Evolutionary conservation across 2,329 filamentous ascomycete species (phyloP).

Genomic region (Colletotrichum viniferum): DNA sequence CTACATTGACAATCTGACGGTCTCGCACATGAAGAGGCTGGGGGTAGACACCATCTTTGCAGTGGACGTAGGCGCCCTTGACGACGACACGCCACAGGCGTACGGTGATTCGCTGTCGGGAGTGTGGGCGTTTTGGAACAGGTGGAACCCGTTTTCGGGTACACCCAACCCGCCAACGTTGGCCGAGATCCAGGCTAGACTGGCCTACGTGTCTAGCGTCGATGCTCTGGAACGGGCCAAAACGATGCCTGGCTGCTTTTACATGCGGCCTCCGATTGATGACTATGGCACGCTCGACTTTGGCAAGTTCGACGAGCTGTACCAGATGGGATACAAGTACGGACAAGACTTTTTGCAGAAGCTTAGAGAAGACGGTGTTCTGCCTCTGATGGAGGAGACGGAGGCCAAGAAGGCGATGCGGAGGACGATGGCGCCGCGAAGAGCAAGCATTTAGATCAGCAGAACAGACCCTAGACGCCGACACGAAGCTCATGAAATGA

Average conservation of each 20-base stretch:
- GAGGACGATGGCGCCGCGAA: constrained; percentile 78
- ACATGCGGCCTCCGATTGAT: constrained; percentile 96
- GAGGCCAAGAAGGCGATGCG: constrained; percentile 78
- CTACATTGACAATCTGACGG: constrained; percentile 96
- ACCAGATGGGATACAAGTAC: constrained; percentile 84
- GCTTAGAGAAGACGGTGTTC: constrained; percentile 77
- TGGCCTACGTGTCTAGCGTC: constrained; percentile 94
- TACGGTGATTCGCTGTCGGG: constrained; percentile 96
- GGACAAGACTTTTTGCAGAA: constrained; percentile 80
- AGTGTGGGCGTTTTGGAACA: constrained; percentile 91
- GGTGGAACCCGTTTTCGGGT: constrained; percentile 94
- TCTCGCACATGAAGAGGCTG: constrained; percentile 94
- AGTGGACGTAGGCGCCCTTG: constrained; percentile 89
- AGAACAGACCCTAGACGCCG: not conserved
- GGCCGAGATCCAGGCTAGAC: constrained; percentile 91
- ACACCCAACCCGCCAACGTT: constrained; percentile 92
- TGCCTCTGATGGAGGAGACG: constrained; percentile 73
- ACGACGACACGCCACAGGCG: constrained; percentile 88
- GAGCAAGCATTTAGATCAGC: constrained; percentile 70
- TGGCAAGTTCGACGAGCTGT: constrained; percentile 97
- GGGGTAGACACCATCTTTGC: constrained; percentile 95
- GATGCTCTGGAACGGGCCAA: constrained; percentile 95
- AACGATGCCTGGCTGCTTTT: constrained; percentile 86
- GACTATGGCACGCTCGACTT: constrained; percentile 94
- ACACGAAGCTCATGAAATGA: not conserved